These are phyloP conservation scores for Candida namnaoensis DNA, from an alignment of 805 yeast species.

Conservation along the genomic window DNA sequence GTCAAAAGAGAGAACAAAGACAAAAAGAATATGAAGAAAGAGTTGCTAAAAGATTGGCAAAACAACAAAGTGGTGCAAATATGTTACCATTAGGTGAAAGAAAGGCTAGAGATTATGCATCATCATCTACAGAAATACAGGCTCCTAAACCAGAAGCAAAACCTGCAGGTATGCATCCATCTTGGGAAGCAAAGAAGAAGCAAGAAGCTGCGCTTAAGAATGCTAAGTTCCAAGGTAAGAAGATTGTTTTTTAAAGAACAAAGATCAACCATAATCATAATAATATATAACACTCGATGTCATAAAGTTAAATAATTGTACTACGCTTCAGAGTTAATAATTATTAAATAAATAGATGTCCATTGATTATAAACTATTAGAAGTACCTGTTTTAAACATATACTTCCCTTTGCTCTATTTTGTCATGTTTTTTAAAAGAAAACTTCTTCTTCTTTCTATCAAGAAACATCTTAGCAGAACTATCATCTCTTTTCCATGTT, in stretches of 20 bases:
- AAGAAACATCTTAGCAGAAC: slow-evolving; percentile 15
- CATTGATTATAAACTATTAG: no score
- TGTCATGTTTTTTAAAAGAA: no score
- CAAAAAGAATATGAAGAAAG: slow-evolving; percentile 67
- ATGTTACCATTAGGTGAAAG: slow-evolving; percentile 30
- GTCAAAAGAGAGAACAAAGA: slow-evolving; percentile 47
- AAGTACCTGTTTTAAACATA: no score
- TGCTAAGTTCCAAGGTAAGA: slow-evolving; percentile 76
- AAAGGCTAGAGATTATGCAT: slow-evolving; percentile 1
- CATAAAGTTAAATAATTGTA: no score
- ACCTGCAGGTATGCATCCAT: slow-evolving; percentile 62
- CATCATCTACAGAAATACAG: neutral
- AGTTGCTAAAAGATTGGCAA: slow-evolving; percentile 55
- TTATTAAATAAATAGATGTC: no score
- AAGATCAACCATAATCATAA: no score
- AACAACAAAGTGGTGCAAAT: slow-evolving; percentile 28
- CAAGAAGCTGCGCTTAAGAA: slow-evolving; percentile 60
- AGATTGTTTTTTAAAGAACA: slow-evolving; percentile 53
- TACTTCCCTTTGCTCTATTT: no score
- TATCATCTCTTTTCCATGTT: slow-evolving; percentile 50
- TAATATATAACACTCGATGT: no score
- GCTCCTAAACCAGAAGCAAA: slow-evolving; percentile 4
- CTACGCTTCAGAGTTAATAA: no score
- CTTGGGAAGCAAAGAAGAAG: slow-evolving; percentile 88
- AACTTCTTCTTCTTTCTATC: slow-evolving; percentile 13